A percentile compares a stretch with the other conserved stretches of the same genome.
Evolutionary conservation across 1,284 basidiomycete species (phyloP).

Genomic region (Irpex lacteus): DNA sequence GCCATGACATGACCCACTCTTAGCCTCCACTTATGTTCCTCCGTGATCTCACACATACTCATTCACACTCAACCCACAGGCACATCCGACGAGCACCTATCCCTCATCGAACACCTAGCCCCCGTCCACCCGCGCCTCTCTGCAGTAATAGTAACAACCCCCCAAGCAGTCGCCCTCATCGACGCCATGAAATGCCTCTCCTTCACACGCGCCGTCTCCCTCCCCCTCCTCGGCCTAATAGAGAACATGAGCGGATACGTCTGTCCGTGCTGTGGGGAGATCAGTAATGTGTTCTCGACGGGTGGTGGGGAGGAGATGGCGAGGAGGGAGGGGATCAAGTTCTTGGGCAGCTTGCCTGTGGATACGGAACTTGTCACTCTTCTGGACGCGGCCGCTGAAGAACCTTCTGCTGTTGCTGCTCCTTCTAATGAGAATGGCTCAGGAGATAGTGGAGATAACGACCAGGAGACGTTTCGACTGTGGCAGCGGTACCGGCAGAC

Average conservation of each 20-base stretch:
- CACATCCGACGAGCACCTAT: constrained; percentile 98
- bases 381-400: constrained; percentile 86
- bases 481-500: constrained; percentile 58
- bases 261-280: constrained; percentile 92
- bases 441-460: constrained; percentile 21
- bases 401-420: constrained; percentile 8
- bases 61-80: constrained; percentile 44
- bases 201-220: constrained; percentile 83
- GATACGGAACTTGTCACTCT: constrained; percentile 90
- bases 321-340: constrained; percentile 66
- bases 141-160: constrained; percentile 93
- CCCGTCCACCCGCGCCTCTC: constrained; percentile 80
- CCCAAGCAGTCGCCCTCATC: constrained; percentile 93
- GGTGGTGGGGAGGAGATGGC: constrained; percentile 93
- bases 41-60: constrained; percentile 7
- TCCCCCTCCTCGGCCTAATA: constrained; percentile 92
- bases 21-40: neutral
- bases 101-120: constrained; percentile 89
- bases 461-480: constrained; percentile 40
- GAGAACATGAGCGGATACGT: constrained; percentile 99
- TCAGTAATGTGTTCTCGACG: constrained; percentile 93
- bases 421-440: constrained; percentile 15
- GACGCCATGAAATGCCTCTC: constrained; percentile 96
- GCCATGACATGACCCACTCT: neutral
- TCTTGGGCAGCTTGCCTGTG: constrained; percentile 91